Evolutionary conservation across 202 grass and related monocot genomes (phyloP).

Genomic region (Hordeum pubiflorum): DNA sequence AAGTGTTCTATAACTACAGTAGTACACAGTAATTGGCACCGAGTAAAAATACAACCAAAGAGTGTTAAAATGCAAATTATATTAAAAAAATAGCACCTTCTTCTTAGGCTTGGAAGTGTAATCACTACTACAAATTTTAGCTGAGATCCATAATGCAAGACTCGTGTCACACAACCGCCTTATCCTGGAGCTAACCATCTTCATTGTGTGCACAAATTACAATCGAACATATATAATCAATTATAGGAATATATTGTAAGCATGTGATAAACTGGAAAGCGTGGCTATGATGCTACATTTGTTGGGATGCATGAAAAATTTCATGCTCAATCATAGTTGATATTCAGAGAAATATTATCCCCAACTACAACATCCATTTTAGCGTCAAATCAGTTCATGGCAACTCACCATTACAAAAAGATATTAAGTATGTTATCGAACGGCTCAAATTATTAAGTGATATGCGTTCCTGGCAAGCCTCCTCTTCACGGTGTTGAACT

Average conservation of each 20-base stretch:
- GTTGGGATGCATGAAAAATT: background rate
- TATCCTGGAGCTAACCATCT: too few species aligned
- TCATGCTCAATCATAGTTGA: background rate
- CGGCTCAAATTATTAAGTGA: conserved; percentile 54
- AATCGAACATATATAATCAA: background rate
- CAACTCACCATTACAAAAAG: background rate
- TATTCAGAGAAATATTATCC: conserved; percentile 11
- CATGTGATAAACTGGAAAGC: background rate
- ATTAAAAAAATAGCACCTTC: too few species aligned
- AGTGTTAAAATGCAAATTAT: too few species aligned
- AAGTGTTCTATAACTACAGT: too few species aligned
- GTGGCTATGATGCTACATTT: background rate
- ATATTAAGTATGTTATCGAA: conserved; percentile 49
- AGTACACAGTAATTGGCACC: too few species aligned
- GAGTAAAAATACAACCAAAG: too few species aligned
- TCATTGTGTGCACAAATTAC: background rate
- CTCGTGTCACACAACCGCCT: too few species aligned
- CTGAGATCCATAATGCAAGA: too few species aligned
- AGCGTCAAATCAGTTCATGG: background rate
- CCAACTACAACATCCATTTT: background rate
- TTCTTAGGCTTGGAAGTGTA: too few species aligned
- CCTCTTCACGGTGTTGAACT: conserved; percentile 68
- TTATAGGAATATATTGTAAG: background rate
- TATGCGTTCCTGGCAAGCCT: conserved; percentile 67
- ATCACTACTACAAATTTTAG: too few species aligned